Conservation (phyloP, 805 yeast species). For the Peterozyma toletana region DNA sequence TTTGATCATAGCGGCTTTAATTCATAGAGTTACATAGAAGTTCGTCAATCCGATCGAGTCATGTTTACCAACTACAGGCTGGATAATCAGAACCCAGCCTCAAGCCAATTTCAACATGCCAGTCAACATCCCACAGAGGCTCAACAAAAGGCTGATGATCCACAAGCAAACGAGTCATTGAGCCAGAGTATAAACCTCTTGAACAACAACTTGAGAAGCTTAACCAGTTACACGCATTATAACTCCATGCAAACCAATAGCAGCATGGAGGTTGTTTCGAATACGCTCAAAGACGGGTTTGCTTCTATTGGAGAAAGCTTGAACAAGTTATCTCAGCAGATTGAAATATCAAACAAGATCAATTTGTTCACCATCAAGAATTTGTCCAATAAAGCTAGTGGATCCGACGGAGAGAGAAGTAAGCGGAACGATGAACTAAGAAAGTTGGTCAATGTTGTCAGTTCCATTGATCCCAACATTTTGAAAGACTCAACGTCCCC, state of each 20-base stretch:
- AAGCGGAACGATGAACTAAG: slow-evolving; percentile 5
- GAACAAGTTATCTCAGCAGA: slow-evolving; percentile 1
- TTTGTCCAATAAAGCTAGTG: not conserved
- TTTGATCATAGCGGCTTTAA: too few relatives aligned
- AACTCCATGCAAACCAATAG: slow-evolving; percentile 1
- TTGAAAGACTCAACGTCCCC: not conserved
- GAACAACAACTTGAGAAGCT: slow-evolving; percentile 4
- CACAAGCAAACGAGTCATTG: slow-evolving; percentile 1
- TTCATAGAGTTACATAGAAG: too few relatives aligned
- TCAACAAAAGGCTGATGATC: not conserved
- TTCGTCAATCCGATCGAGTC: not conserved
- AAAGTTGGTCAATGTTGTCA: slow-evolving; percentile 3
- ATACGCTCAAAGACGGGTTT: slow-evolving; percentile 6
- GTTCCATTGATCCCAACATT: slow-evolving; percentile 1
- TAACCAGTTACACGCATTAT: slow-evolving; percentile 4
- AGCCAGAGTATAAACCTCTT: slow-evolving; percentile 2
- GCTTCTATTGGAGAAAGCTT: slow-evolving; percentile 1
- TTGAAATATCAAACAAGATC: slow-evolving; percentile 6
- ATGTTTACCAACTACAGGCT: slow-evolving; percentile 2
- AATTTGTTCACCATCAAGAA: slow-evolving; percentile 3
- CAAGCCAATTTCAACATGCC: not conserved
- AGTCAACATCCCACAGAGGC: not conserved
- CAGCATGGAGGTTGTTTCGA: not conserved
- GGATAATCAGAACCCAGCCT: not conserved
- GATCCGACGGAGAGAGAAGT: slow-evolving; percentile 1